Base-by-base conservation (phyloP, 2,329 filamentous ascomycete genomes). In the Diplodia seriata region DNA sequence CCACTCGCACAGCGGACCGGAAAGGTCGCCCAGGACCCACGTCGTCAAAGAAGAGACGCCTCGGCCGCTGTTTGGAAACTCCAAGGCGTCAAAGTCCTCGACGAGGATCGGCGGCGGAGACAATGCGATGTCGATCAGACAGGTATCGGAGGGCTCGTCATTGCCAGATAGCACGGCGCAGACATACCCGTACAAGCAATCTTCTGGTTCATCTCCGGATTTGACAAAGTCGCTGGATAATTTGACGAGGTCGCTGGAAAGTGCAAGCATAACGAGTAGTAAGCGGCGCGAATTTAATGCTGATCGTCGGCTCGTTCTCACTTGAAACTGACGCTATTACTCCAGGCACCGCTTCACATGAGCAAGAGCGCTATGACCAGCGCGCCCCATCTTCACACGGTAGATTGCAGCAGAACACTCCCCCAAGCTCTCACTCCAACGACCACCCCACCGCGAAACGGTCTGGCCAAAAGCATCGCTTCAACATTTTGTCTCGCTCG, bases 171-270 rank as follows among this genome's bases (percentile, higher is more conserved):
- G 68, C 73, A 76, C 71, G 81, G 80, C 72, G 79, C 77, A 71
- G 79, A 77, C 84, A 76, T 77, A 80, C 74, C 72, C 76, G 33
- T 75, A 83, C 68, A 76, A 79, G 63, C 80, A 78, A 67, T 76
- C 76, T 66, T 77, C 80, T n/a, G 81, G 81, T 36, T 84, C 83
- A 47, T 83, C 82, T 59, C 82, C 83, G 54, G 82, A 84, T 67
- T 72, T 85, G 66, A 81, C 76, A 70, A 75, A 75, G 43, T 74
- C 77, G 15, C 72, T 78, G 53, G 76, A 76, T 53, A 77, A 40
- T 43, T 47, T 47, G 43, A 81, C 76, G 70, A 75, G 75, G 38
- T 74, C 77, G 18, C 72, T 78, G 53, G 76, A 76, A 57, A 77
- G 50, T 33, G 63, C 55, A 26, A 67, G 68, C 47, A 67, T 69